Evolutionary conservation across 208 protist genomes (phyloP).

Genomic region (Spongospora subterranea): DNA sequence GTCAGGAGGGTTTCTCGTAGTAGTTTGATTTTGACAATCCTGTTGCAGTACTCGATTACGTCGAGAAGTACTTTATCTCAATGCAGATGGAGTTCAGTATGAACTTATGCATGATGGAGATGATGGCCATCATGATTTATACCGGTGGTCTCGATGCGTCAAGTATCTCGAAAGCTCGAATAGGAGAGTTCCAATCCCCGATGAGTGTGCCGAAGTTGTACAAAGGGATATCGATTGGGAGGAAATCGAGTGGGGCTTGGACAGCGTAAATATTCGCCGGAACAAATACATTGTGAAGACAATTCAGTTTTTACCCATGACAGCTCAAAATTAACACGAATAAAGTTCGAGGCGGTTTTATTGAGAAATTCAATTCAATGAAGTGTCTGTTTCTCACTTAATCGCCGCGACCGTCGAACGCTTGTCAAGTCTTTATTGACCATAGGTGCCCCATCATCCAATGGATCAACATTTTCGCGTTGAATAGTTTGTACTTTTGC

Average conservation of each 20-base stretch:
- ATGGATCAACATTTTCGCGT: too few species aligned
- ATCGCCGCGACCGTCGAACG: neutral
- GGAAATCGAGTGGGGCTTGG: slow-evolving; percentile 32
- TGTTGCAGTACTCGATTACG: slow-evolving; percentile 49
- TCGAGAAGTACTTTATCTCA: slow-evolving; percentile 25
- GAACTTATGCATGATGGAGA: neutral
- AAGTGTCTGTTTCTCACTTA: neutral
- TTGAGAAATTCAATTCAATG: too few species aligned
- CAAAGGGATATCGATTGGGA: slow-evolving; percentile 4
- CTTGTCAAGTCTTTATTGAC: neutral
- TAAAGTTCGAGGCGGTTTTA: too few species aligned
- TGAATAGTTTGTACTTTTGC: neutral
- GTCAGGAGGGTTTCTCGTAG: neutral
- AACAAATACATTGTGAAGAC: neutral
- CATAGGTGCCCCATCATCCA: neutral
- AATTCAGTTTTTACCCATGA: slow-evolving; percentile 45
- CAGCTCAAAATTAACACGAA: slow-evolving; percentile 28
- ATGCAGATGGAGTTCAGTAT: neutral
- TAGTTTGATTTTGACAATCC: neutral
- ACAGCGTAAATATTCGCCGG: neutral
- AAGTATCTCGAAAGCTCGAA: neutral
- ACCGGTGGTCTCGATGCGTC: slow-evolving; percentile 27
- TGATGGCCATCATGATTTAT: slow-evolving; percentile 10
- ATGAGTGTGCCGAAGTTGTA: neutral
- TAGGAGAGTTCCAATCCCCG: slow-evolving; percentile 8